These are phyloP conservation scores for Extremus antarcticus DNA, from an alignment of 495 filamentous ascomycete species.

Conservation along the genomic window DNA sequence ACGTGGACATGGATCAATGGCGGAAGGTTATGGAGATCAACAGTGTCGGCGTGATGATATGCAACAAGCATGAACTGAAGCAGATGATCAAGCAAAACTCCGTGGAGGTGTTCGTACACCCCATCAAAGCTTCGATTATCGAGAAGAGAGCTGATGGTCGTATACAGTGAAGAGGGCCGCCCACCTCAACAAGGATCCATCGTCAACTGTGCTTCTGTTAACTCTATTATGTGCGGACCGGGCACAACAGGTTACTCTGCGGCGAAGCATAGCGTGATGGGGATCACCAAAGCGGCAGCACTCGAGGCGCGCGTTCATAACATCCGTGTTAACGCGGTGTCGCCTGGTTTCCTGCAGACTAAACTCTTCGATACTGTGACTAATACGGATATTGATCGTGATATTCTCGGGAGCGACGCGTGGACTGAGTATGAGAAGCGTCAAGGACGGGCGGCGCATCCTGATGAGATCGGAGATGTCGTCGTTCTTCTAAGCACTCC, in stretches of 20 bases:
- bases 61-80: constrained; percentile 27
- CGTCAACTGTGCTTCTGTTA: constrained; percentile 38
- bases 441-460: constrained; percentile 28
- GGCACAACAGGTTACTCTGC: constrained; percentile 35
- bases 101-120: constrained; percentile 6
- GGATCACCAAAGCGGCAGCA: constrained; percentile 29
- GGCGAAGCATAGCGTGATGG: constrained; percentile 40
- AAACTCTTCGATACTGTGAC: constrained; percentile 31
- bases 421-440: constrained; percentile 25
- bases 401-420: not conserved
- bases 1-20: constrained; percentile 24
- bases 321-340: constrained; percentile 38
- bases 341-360: constrained; percentile 35
- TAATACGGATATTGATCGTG: constrained; percentile 3
- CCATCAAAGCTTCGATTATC: not conserved
- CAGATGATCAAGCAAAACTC: constrained; percentile 32
- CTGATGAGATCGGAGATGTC: constrained; percentile 37
- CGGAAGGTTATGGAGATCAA: constrained; percentile 28
- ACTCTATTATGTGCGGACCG: constrained; percentile 29
- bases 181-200: constrained; percentile 34
- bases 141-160: not conserved
- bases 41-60: constrained; percentile 25
- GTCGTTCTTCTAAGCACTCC: constrained; percentile 36
- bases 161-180: constrained; percentile 15
- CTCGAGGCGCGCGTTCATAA: constrained; percentile 29